Evolutionary conservation across 768 basidiomycete genomes (phyloP), one percentile per base, ranked within the genome.

Genomic region (Royoungia palumana): DNA sequence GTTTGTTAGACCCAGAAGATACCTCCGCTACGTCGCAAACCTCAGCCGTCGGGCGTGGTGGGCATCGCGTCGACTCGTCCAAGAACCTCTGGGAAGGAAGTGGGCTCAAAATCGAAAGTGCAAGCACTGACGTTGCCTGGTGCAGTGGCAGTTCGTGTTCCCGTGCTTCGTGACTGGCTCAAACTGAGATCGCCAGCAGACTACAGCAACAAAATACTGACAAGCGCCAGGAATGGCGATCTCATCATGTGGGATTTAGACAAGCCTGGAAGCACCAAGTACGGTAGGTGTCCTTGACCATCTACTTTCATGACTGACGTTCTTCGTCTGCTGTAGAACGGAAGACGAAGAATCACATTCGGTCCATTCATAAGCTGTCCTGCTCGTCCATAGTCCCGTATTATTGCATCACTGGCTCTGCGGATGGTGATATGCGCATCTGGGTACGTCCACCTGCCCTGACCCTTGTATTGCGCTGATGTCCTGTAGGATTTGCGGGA

Each of bases 181-280:
- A 9, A 17, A 28, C 43, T 47, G 22, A 60, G 36, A 43, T 39
- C n/a, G 0, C 41, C 51, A 17, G 34, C 53, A 90, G 88, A 65
- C 11, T 88, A 81, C 68, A 81, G 72, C 62, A 81, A 83, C 65
- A 91, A 90, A 68, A 79, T 90, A 41, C 65, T 91, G 19, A 90
- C 89, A 3, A 88, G 87, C 59, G 86, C 86, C 2, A 72, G 85
- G 14, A 90, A 89, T 54, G 89, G 89, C 2, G 89, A 90, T 45
- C 76, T 91, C 32, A 85, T 89, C 25, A 79, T 89, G 74, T 91
- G 89, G 89, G 87, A 90, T 62, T 55, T 89, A 24, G 79, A 83
- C 56, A 86, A 82, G 63, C 66, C 75, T 19, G 83, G 85, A 4
- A 61, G 72, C 3, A 77, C 79, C 35, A 90, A 89, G 69, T 87